phyloP scores from a whole-genome alignment of 2,329 filamentous ascomycete genomes.

The Parafenestella ontariensis region DNA sequence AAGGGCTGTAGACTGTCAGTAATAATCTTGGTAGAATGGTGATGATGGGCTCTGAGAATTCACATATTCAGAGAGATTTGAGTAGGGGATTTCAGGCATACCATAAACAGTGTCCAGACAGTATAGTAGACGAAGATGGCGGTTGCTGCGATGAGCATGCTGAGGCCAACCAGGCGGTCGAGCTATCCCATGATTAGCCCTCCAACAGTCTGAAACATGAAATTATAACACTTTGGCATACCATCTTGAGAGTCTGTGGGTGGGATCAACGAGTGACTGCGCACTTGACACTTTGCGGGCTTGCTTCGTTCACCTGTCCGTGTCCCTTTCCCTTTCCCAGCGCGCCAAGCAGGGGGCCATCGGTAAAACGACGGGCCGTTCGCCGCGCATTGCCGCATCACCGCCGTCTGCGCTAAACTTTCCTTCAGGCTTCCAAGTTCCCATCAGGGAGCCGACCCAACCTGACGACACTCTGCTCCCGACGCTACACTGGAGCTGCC shows the following conservation, averaged over 20 bases:
- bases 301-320: conserved; percentile 22
- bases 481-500: background rate
- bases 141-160: conserved; percentile 77
- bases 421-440: conserved; percentile 15
- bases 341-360: conserved; percentile 15
- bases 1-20: conserved; percentile 72
- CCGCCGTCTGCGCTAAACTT: conserved; percentile 41
- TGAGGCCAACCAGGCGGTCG: conserved; percentile 82
- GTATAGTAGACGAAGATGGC: conserved; percentile 90
- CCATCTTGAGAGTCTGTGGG: conserved; percentile 37
- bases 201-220: background rate
- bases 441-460: conserved; percentile 4
- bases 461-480: background rate
- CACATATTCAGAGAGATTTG: background rate
- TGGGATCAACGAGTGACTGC: conserved; percentile 24
- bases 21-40: background rate
- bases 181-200: conserved; percentile 66
- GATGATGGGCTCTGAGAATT: background rate
- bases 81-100: conserved; percentile 53
- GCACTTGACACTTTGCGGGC: conserved; percentile 10
- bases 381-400: too few species aligned
- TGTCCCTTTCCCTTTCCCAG: conserved; percentile 17
- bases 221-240: conserved; percentile 6
- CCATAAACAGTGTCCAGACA: conserved; percentile 97
- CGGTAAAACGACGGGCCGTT: conserved; percentile 25